Base-by-base conservation (phyloP, 1,284 basidiomycete genomes). In the Pseudozyma pruni region DNA sequence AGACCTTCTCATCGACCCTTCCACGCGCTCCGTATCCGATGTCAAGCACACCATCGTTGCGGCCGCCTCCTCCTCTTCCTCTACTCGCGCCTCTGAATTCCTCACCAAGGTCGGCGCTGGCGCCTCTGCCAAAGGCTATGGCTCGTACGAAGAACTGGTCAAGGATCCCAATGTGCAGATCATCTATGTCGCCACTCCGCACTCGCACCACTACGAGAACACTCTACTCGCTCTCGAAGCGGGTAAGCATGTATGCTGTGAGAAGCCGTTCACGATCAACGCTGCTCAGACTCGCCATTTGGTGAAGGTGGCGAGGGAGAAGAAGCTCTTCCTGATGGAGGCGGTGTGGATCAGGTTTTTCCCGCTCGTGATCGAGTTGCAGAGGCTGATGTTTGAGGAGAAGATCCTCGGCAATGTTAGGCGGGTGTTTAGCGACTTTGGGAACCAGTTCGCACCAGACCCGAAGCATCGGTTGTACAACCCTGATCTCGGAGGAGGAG, bases 141-240 rank as follows among this genome's bases (percentile, higher is more conserved):
- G 90, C 13, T 87, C 86, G 19, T 95, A 96, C 78, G 86, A 88
- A 47, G 89, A 90, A 52, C 88, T 95, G 1, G 92, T 89, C 72
- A 85, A 86, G 10, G 90, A 93, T 79, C 84, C 86, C 64, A 88
- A 90, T 38, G 61, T 86, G 68, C 72, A 85, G 44, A 83, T 69
- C 37, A 44, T 67, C 33, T 61, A 86, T 58, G 22, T 79, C 88
- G 90, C 91, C 20, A 94, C 93, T 1, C 93, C 93, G 5, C 92
- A 95, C 81, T 90, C 91, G 0, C 86, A 87, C 62, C 93, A 96
- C 85, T 92, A 92, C 80, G 85, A 86, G 57, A 91, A 92, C 75
- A 88, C 91, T 1, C 85, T 90, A 67, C 89, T 88, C 46, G 90
- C 90, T 8, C 87, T 94, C 61, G 86, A 88, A 53, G 90, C 90